phyloP scores from a whole-genome alignment of 352 stramenopile species.

The Pythium dissotocum region DNA sequence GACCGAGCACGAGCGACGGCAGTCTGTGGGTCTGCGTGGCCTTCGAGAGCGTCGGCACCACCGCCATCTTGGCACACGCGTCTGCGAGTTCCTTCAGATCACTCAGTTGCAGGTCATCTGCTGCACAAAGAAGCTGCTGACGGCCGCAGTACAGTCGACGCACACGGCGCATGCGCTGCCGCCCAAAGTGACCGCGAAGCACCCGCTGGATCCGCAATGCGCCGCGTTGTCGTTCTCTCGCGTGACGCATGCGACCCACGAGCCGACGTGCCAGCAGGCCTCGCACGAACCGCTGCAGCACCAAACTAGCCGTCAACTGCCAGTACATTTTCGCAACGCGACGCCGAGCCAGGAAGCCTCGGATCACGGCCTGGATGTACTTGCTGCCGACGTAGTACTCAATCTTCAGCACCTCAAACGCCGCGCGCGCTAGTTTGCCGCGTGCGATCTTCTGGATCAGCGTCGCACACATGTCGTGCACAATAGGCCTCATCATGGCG shows the following conservation, averaged over 20 bases:
- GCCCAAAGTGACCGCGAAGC: conserved; percentile 56
- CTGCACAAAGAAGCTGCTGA: conserved; percentile 19
- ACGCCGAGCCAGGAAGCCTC: conserved; percentile 65
- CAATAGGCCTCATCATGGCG: conserved; percentile 28
- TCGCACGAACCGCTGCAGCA: conserved; percentile 56
- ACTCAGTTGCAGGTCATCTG: conserved; percentile 31
- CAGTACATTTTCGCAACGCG: conserved; percentile 69
- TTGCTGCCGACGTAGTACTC: conserved; percentile 72
- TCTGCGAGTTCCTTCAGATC: conserved; percentile 63
- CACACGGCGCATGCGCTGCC: conserved; percentile 58
- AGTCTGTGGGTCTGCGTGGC: conserved; percentile 22
- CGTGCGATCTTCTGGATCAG: conserved; percentile 77
- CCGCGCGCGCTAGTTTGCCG: conserved; percentile 62
- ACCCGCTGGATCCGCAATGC: conserved; percentile 54
- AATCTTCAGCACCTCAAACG: conserved; percentile 60
- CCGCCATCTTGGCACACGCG: conserved; percentile 53
- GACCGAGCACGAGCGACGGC: conserved; percentile 58
- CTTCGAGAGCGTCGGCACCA: conserved; percentile 27
- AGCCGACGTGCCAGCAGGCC: conserved; percentile 53
- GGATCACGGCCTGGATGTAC: conserved; percentile 72
- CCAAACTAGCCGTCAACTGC: conserved; percentile 52
- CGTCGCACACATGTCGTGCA: conserved; percentile 73
- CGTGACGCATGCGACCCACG: conserved; percentile 27
- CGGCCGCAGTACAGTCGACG: conserved; percentile 43
- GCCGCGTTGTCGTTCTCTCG: conserved; percentile 25